These are phyloP conservation scores for Anthracocystis walkeri DNA, from an alignment of 1,284 basidiomycete species.

Conservation along the genomic window DNA sequence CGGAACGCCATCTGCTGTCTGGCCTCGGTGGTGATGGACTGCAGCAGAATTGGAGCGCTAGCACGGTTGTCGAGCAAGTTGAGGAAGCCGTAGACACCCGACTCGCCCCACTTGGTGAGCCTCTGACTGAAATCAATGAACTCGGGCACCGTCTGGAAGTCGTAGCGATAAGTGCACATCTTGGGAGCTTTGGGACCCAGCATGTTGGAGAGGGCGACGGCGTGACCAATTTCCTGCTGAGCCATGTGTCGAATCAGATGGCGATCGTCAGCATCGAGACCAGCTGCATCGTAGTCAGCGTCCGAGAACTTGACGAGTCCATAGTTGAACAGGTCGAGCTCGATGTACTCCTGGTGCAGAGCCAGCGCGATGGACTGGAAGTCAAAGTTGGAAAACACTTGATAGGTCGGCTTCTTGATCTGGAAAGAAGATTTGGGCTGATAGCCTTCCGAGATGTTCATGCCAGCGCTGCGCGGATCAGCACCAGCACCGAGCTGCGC, in stretches of 20 bases:
- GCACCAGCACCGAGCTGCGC: conserved; percentile 33
- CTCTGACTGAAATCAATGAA: conserved; percentile 56
- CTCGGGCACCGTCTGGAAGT: conserved; percentile 47
- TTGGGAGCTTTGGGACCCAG: conserved; percentile 52
- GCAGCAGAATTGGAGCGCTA: conserved; percentile 52
- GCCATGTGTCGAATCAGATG: conserved; percentile 54
- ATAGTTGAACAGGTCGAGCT: conserved; percentile 62
- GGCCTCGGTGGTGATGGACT: conserved; percentile 60
- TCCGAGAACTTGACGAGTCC: conserved; percentile 53
- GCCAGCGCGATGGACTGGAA: conserved; percentile 53
- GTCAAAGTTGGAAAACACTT: conserved; percentile 51
- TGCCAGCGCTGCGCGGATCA: conserved; percentile 33
- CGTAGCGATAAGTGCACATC: conserved; percentile 55
- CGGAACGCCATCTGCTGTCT: conserved; percentile 56
- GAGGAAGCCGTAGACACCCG: conserved; percentile 58
- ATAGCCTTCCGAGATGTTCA: conserved; percentile 43
- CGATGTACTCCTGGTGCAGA: conserved; percentile 59
- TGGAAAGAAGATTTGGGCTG: conserved; percentile 40
- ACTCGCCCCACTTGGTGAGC: conserved; percentile 58
- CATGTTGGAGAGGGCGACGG: conserved; percentile 53
- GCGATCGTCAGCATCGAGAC: conserved; percentile 48
- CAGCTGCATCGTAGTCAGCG: conserved; percentile 49
- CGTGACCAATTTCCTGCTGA: conserved; percentile 61
- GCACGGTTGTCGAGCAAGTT: conserved; percentile 55
- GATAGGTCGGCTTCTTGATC: conserved; percentile 42